A percentile compares a stretch with the other conserved stretches of the same genome.
Evolutionary conservation across 371 early-diverging fungal species (phyloP).

Genomic region (Mortierella sp.): DNA sequence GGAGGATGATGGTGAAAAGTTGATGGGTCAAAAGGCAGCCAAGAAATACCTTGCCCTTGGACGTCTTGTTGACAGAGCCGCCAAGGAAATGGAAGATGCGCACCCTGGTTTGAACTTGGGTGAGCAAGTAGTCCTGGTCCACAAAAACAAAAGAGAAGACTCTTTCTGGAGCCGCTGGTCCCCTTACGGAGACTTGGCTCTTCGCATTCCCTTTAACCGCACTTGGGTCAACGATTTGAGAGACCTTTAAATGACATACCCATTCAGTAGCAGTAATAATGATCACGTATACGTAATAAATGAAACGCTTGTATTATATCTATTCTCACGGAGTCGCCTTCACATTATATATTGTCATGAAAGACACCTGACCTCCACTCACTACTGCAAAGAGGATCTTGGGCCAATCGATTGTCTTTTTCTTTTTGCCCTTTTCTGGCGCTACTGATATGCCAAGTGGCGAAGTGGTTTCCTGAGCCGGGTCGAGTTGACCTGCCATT

Average conservation of each 20-base stretch:
- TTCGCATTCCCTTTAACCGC: constrained; percentile 50
- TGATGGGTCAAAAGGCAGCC: constrained; percentile 37
- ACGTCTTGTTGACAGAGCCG: constrained; percentile 48
- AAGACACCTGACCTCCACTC: constrained; percentile 48
- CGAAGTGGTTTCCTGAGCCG: neutral
- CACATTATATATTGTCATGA: constrained; percentile 27
- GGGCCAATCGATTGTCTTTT: constrained; percentile 30
- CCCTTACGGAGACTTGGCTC: constrained; percentile 33
- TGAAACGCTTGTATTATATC: neutral
- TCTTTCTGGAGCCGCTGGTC: constrained; percentile 40
- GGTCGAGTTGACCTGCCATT: constrained; percentile 29
- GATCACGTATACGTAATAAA: constrained; percentile 7
- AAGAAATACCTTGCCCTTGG: constrained; percentile 48
- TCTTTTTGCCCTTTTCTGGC: constrained; percentile 22
- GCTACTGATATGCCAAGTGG: neutral
- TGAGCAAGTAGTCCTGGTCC: constrained; percentile 51
- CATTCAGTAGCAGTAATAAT: neutral
- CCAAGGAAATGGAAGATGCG: constrained; percentile 40
- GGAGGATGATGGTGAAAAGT: constrained; percentile 40
- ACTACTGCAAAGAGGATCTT: constrained; percentile 47
- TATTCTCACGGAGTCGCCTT: constrained; percentile 6
- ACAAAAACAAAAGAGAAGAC: constrained; percentile 27
- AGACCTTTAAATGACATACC: constrained; percentile 9
- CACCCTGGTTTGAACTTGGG: constrained; percentile 39
- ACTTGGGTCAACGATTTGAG: constrained; percentile 50